Base-by-base conservation (phyloP, 83 land plant species). In the Picea engelmannii region DNA sequence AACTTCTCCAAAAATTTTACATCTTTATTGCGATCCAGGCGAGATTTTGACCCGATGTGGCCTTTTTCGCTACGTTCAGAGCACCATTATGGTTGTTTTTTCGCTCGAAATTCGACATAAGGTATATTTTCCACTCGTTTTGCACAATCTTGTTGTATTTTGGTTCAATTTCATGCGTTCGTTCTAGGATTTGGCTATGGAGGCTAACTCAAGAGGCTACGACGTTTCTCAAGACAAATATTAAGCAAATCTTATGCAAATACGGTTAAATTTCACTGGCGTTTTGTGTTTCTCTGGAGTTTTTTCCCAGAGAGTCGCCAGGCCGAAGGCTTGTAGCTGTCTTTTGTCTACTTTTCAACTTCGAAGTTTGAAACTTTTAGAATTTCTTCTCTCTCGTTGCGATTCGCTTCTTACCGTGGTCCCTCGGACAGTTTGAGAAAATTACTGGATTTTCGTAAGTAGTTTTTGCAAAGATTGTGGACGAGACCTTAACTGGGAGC, bases 111-210 rank as follows among this genome's bases (percentile, higher is more conserved):
- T 69, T 69, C 47, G 3, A 69, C 74, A 17, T 42, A 11, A 7
- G 40, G 47, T 69, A 35, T 5, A 12, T 69, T 69, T 38, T 2
- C 21, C 38, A 4, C n/a, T 69, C 59, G 59, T 55, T 55, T 55
- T 55, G 15, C 59, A 55, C 59, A 11, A 55, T 69, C 35, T 69
- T 69, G 74, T 69, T 69, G 47, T 3, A 69, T 69, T 69, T 69
- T 4, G 20, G n/a, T 38, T 69, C 74, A 69, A 69, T 69, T 69
- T 69, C 21, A 11, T 69, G 74, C 73, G 12, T 17, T 69, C 9
- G 20, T 69, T 47, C 21, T 8, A 6, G 47, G 74, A 69, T 69
- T 69, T 69, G 74, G n/a, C 20, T 10, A 69, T 18, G 74, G 74
- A 3, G 44, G 73, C 13, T 0, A 52, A 11, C 55, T 52, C 13